Evolutionary conservation across 495 filamentous ascomycete genomes (phyloP).

Genomic region (Hypomontagnella monticulosa): DNA sequence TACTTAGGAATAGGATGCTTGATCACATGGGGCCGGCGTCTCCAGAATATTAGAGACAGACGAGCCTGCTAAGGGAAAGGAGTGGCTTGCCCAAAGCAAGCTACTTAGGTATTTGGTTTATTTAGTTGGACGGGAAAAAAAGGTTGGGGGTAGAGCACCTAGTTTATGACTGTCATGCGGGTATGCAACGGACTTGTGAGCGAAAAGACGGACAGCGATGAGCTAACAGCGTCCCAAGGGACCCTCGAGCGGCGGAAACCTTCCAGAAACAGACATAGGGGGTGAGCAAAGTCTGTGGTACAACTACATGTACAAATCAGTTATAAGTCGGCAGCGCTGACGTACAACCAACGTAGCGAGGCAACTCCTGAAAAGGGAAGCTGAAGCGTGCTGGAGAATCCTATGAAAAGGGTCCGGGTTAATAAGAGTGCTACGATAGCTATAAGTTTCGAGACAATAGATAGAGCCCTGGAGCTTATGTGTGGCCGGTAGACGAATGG

Average conservation of each 20-base stretch:
- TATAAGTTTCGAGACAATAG: conserved; percentile 22
- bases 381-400: conserved; percentile 41
- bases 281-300: conserved; percentile 27
- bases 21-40: conserved; percentile 39
- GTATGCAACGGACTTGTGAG: conserved; percentile 42
- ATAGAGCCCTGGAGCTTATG: conserved; percentile 34
- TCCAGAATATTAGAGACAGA: conserved; percentile 41
- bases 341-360: conserved; percentile 37
- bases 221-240: conserved; percentile 27
- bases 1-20: conserved; percentile 29
- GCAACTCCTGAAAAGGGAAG: conserved; percentile 42
- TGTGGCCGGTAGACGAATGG: conserved; percentile 31
- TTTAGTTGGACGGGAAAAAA: conserved; percentile 23
- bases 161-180: conserved; percentile 37
- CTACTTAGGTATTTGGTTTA: not conserved
- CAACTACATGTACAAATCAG: conserved; percentile 17
- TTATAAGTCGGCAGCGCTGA: conserved; percentile 34
- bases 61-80: conserved; percentile 35
- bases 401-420: conserved; percentile 34
- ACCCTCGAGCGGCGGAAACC: conserved; percentile 39
- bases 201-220: conserved; percentile 21
- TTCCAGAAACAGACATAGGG: conserved; percentile 41
- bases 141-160: conserved; percentile 32
- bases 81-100: conserved; percentile 29
- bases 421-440: conserved; percentile 41